A percentile compares a stretch with the other conserved stretches of the same genome.
These are phyloP conservation scores for Thelonectria discophora DNA, from an alignment of 2,329 filamentous ascomycete genomes.

Conservation along the genomic window DNA sequence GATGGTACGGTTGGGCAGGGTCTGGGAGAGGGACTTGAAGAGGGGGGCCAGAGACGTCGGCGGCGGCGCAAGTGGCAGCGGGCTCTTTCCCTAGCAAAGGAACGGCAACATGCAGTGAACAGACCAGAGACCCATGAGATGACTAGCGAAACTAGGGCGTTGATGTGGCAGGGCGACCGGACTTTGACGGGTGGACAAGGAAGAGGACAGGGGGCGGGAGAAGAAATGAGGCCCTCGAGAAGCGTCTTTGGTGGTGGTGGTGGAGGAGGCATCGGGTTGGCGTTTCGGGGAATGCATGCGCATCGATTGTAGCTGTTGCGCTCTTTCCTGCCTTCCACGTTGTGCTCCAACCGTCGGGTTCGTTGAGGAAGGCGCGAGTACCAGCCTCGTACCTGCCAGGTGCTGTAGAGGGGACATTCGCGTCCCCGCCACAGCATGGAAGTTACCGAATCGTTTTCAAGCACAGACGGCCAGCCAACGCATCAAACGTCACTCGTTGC, in stretches of 20 bases:
- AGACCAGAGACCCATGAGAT: conserved; percentile 10
- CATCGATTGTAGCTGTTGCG: background rate
- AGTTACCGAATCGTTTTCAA: background rate
- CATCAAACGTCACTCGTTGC: conserved; percentile 3
- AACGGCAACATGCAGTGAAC: conserved; percentile 18
- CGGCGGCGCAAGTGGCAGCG: conserved; percentile 23
- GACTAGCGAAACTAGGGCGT: conserved; percentile 5
- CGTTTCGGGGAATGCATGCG: background rate
- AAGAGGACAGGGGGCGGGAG: conserved; percentile 10
- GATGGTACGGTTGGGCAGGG: conserved; percentile 37
- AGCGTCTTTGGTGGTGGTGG: background rate
- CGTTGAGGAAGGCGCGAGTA: background rate
- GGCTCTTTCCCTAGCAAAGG: conserved; percentile 14
- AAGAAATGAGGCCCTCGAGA: conserved; percentile 11
- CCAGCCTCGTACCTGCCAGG: background rate
- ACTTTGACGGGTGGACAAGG: background rate
- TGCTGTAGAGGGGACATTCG: background rate
- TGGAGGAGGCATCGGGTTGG: background rate
- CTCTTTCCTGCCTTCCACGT: background rate
- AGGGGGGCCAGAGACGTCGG: conserved; percentile 13
- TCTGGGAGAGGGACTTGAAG: conserved; percentile 21
- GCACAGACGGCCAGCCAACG: background rate
- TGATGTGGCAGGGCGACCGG: conserved; percentile 18
- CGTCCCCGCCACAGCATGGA: background rate
- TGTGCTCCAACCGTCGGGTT: background rate